Evolutionary conservation across 139 green algal genomes (phyloP), one percentile per base, ranked within the genome.

Genomic region (Yamagishiella unicocca): DNA sequence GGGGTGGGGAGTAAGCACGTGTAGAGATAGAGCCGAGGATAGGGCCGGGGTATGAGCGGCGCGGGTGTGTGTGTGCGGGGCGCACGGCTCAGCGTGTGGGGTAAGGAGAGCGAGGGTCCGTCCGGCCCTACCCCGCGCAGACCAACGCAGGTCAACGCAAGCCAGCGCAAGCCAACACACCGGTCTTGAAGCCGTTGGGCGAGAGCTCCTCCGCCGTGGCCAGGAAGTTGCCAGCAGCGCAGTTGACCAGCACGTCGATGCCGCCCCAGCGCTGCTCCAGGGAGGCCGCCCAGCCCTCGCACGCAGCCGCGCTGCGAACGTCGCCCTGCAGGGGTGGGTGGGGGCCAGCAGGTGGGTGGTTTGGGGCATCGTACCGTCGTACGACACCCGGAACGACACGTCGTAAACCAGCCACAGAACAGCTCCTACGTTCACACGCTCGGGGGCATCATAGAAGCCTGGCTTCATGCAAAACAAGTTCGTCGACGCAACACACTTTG

Each of bases 171-270:
- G 50, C 50, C 50, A 31, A 67, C 89, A 2, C 82, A 94, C 94
- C 94, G 90, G 96, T 98, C 12, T 87, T 88, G 89, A 99, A 99
- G n/a, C 95, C 97, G 67, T 98, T 98, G 22, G 90, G 82, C 3
- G 90, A 93, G 5, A 99, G 92, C 71, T 96, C 90, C 88, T 98
- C 95, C 43, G 97, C 96, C 50, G 96, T 90, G 0, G 93, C 93
- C 58, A 97, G 90, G 88, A 98, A 97, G 93, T 97, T 97, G 37
- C 95, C 95, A n/a, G 97, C 97, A 24, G 97, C 97, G 78, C 96
- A 97, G 90, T 99, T 99, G 64, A 99, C 94, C 35, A 99, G 92
- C 74, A 99, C 96, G 93, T 98, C 91, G 3, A 99, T 82, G 10
- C 87, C 31, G 38, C 83, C 71, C 70, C 83, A 88, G 4, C n/a